Conservation (phyloP, 2,329 filamentous ascomycete genomes). For the Penicillium sumatraense region DNA sequence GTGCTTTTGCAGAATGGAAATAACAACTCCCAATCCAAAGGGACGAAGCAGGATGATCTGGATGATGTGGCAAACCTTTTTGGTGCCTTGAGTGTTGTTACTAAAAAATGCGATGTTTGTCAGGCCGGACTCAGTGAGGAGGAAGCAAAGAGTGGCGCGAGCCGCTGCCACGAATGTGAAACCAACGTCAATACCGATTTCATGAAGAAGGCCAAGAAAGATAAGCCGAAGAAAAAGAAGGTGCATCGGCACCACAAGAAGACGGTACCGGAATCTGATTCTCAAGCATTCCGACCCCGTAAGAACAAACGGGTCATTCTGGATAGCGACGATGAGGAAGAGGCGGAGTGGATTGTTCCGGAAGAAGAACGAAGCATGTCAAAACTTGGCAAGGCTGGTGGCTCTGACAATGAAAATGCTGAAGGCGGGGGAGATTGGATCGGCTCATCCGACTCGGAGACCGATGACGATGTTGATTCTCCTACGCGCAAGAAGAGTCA, state of each 20-base stretch:
- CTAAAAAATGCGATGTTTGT: conserved; percentile 83
- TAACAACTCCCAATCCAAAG: conserved; percentile 53
- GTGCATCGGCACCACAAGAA: conserved; percentile 40
- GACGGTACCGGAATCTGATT: conserved; percentile 25
- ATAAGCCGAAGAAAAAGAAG: conserved; percentile 52
- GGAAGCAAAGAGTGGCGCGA: conserved; percentile 57
- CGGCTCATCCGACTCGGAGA: conserved; percentile 70
- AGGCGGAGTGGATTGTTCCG: conserved; percentile 77
- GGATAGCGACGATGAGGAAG: conserved; percentile 63
- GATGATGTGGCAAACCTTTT: conserved; percentile 87
- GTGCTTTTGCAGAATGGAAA: conserved; percentile 70
- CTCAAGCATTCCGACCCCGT: conserved; percentile 30
- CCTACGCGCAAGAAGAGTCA: conserved; percentile 27
- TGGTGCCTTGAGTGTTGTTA: conserved; percentile 77
- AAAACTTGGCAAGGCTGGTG: conserved; percentile 77
- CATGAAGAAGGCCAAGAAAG: conserved; percentile 41
- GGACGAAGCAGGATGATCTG: conserved; percentile 65
- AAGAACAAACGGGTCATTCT: conserved; percentile 51
- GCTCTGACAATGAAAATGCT: conserved; percentile 82
- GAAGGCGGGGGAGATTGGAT: conserved; percentile 85
- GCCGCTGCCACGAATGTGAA: conserved; percentile 74
- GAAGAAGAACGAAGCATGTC: conserved; percentile 66
- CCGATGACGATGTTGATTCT: conserved; percentile 39
- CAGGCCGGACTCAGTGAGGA: conserved; percentile 67
- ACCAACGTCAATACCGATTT: conserved; percentile 70